These are phyloP conservation scores for Neonothopanus nambi DNA, from an alignment of 1,284 basidiomycete species.

Conservation along the genomic window DNA sequence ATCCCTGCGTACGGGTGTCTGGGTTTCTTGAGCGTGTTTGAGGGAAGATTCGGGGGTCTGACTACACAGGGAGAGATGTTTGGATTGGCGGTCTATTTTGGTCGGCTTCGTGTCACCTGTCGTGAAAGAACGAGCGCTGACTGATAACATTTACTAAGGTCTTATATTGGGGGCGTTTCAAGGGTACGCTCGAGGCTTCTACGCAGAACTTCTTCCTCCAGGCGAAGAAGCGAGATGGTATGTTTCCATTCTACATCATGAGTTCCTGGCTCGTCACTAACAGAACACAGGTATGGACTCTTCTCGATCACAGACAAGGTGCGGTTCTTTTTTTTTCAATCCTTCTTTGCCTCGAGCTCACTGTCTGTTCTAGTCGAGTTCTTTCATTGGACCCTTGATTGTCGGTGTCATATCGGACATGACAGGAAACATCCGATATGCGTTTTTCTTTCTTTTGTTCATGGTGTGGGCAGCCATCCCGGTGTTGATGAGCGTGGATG, in stretches of 20 bases:
- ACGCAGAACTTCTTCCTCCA: constrained; percentile 74
- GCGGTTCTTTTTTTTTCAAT: constrained; percentile 18
- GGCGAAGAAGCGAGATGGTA: constrained; percentile 83
- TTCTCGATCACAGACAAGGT: constrained; percentile 90
- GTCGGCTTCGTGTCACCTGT: constrained; percentile 29
- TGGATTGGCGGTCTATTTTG: constrained; percentile 79
- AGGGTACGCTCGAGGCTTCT: constrained; percentile 77
- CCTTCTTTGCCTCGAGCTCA: neutral
- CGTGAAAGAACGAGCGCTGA: constrained; percentile 1
- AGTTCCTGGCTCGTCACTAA: neutral
- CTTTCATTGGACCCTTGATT: constrained; percentile 84
- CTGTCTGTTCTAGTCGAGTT: constrained; percentile 61
- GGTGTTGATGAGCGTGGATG: constrained; percentile 67
- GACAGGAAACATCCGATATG: constrained; percentile 87
- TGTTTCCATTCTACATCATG: constrained; percentile 3
- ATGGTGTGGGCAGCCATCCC: constrained; percentile 85
- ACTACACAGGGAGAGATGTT: constrained; percentile 85
- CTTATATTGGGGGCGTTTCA: constrained; percentile 80
- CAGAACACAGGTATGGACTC: constrained; percentile 41
- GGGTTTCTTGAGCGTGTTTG: constrained; percentile 67
- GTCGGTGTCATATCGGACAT: constrained; percentile 85
- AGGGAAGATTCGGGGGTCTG: constrained; percentile 65
- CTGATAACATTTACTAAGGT: constrained; percentile 36
- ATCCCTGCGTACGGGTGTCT: constrained; percentile 85
- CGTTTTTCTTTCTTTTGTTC: constrained; percentile 82